Conservation (phyloP, 75 land plant species). For the Cryptomeria japonica region DNA sequence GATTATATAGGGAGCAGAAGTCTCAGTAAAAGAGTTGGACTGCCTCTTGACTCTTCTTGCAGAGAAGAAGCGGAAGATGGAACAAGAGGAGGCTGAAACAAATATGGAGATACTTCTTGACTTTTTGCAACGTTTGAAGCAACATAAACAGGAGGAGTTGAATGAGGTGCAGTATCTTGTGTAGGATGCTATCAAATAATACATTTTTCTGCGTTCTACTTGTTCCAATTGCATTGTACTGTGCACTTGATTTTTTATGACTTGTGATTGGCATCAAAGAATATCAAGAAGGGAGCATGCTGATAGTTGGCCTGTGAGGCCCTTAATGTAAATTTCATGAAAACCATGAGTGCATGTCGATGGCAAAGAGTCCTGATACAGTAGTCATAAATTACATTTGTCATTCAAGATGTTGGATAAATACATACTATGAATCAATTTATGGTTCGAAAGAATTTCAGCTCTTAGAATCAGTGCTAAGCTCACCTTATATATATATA, state of each 20-base stretch:
- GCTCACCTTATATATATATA: no score
- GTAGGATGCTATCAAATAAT: background rate
- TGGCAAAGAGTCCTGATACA: background rate
- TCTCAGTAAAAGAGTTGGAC: conserved; percentile 93
- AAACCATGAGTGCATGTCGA: background rate
- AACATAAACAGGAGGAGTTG: conserved; percentile 85
- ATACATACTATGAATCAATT: background rate
- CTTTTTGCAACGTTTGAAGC: conserved; percentile 75
- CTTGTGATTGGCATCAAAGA: background rate
- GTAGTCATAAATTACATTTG: background rate
- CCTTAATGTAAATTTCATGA: background rate
- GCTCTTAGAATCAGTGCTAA: background rate
- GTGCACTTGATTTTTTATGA: background rate
- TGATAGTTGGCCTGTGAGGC: background rate
- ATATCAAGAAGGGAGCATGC: background rate
- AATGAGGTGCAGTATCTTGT: conserved; percentile 60
- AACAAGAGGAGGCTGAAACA: conserved; percentile 96
- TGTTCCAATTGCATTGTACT: conserved; percentile 13
- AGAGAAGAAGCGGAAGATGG: conserved; percentile 94
- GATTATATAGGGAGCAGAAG: conserved; percentile 81
- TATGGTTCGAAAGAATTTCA: background rate
- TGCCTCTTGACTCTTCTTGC: conserved; percentile 64
- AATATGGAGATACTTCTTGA: conserved; percentile 91
- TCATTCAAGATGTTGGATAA: background rate
- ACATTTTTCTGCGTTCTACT: background rate